Evolutionary conservation across 805 yeast genomes (phyloP).

Genomic region (Zygoascus biomembranicola): DNA sequence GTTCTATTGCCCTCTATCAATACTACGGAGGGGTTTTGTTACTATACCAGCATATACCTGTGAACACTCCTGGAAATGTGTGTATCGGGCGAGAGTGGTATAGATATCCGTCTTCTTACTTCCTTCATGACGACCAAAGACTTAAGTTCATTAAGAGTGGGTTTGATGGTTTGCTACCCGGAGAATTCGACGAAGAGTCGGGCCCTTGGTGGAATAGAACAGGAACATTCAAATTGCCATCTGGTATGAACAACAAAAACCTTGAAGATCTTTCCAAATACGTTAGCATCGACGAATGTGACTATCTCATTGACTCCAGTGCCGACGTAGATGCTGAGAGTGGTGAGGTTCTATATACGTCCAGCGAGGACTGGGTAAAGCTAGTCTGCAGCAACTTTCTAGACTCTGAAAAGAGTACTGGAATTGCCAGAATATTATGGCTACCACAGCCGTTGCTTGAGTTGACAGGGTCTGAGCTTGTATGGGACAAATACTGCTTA

Average conservation of each 20-base stretch:
- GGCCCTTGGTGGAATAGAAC: constrained; percentile 20
- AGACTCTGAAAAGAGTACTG: constrained; percentile 18
- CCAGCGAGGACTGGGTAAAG: constrained; percentile 16
- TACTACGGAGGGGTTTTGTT: constrained; percentile 70
- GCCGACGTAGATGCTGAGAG: constrained; percentile 36
- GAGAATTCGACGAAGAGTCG: constrained; percentile 56
- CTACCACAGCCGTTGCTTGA: constrained; percentile 15
- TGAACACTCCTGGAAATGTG: constrained; percentile 38
- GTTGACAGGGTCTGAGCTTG: constrained; percentile 12
- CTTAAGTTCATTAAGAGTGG: constrained; percentile 65
- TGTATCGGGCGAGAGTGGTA: constrained; percentile 97
- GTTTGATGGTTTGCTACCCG: constrained; percentile 82
- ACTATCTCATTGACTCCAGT: constrained; percentile 57
- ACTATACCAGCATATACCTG: constrained; percentile 42
- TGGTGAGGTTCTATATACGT: constrained; percentile 33
- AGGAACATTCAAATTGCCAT: constrained; percentile 39
- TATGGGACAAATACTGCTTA: constrained; percentile 24
- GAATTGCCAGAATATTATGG: constrained; percentile 23
- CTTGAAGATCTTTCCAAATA: constrained; percentile 53
- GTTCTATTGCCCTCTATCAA: constrained; percentile 51
- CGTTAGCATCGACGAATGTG: constrained; percentile 44
- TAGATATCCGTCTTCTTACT: constrained; percentile 82
- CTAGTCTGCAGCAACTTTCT: constrained; percentile 21
- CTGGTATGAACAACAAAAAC: constrained; percentile 69
- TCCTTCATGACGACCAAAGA: constrained; percentile 56